These are phyloP conservation scores for Halophytophthora batemanensis DNA, from an alignment of 352 stramenopile genomes.

Conservation along the genomic window DNA sequence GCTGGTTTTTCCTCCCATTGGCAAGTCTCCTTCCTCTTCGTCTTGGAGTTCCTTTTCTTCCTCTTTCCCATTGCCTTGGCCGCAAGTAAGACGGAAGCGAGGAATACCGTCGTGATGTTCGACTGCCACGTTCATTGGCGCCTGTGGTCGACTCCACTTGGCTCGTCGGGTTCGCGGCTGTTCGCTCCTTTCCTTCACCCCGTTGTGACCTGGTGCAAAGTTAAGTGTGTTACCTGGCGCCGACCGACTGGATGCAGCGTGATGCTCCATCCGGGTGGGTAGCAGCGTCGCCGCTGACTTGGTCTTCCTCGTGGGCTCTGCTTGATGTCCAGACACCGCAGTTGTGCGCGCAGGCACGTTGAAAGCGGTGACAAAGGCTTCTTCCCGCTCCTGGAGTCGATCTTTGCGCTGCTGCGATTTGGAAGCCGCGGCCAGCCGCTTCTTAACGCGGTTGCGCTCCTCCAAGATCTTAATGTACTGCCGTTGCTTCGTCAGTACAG, in stretches of 20 bases:
- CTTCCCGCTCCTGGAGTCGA: slow-evolving; percentile 55
- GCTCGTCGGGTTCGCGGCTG: slow-evolving; percentile 24
- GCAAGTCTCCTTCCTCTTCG: slow-evolving; percentile 1
- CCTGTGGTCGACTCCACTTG: slow-evolving; percentile 57
- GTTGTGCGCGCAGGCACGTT: slow-evolving; percentile 43
- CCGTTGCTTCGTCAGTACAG: slow-evolving; percentile 69
- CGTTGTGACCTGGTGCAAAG: slow-evolving; percentile 6
- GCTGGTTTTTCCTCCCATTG: too few relatives aligned
- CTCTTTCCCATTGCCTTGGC: slow-evolving; percentile 6
- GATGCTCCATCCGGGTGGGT: slow-evolving; percentile 27
- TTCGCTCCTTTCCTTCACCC: slow-evolving; percentile 4
- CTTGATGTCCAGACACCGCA: slow-evolving; percentile 4
- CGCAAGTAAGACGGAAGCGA: slow-evolving; percentile 24
- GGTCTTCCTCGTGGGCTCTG: slow-evolving; percentile 29
- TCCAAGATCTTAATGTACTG: slow-evolving; percentile 86
- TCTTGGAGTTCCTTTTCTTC: slow-evolving; percentile 13
- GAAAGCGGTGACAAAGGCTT: slow-evolving; percentile 78
- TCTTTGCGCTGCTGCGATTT: slow-evolving; percentile 53
- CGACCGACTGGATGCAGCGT: slow-evolving; percentile 22
- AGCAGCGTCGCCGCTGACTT: slow-evolving; percentile 44
- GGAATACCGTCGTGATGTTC: slow-evolving; percentile 34
- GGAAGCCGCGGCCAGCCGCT: slow-evolving; percentile 61
- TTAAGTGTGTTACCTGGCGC: slow-evolving; percentile 44
- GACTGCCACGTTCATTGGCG: slow-evolving; percentile 36
- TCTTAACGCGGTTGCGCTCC: slow-evolving; percentile 79